Base-by-base conservation (phyloP, 805 yeast genomes). In the Ogataea pini region DNA sequence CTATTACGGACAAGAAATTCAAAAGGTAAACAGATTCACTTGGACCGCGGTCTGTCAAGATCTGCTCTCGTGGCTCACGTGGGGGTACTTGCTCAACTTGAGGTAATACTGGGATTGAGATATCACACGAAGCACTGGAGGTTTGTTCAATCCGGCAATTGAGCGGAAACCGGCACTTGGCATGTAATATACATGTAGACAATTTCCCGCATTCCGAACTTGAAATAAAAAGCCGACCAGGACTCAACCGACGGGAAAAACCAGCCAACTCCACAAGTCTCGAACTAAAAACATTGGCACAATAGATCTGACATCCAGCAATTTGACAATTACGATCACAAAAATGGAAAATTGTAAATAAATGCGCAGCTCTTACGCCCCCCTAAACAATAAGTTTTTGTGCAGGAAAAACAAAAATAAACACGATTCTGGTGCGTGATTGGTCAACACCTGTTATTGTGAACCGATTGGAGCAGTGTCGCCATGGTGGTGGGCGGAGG, bases 261-360 rank as follows among this genome's bases (percentile, higher is more conserved):
- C 44, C 44, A 41, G 44, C 44, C 44, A 29, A 31, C 44, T 39
- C 16, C 24, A 22, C 25, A 9, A 17, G 33, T 28, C 42, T 28
- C 33, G 42, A 18, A 22, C 42, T 17, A 28, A 39, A 36, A 10
- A 6, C 16, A 27, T 13, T 25, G 17, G 25, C 42, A 38, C 32
- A 25, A 25, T 38, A 25, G 32, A 24, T 19, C 22, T 14, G 17
- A 14, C 7, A 8, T n/a, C 34, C n/a, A 7, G 29, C 10, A 27
- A 6, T 8, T 39, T 18, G 42, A 33, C 33, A 33, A 33, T 42
- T 42, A 42, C 39, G 22, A 33, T 7, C 24, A 33, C 46, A 32
- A 42, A 42, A 16, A 2, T 3, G 46, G 46, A 9, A 32, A 42
- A 33, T 10, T 6, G 39, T 33, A 42, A 42, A 42, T 17, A 42